Evolutionary conservation across 129 eudicot species (phyloP).

Genomic region (Pulicaria dysenterica): DNA sequence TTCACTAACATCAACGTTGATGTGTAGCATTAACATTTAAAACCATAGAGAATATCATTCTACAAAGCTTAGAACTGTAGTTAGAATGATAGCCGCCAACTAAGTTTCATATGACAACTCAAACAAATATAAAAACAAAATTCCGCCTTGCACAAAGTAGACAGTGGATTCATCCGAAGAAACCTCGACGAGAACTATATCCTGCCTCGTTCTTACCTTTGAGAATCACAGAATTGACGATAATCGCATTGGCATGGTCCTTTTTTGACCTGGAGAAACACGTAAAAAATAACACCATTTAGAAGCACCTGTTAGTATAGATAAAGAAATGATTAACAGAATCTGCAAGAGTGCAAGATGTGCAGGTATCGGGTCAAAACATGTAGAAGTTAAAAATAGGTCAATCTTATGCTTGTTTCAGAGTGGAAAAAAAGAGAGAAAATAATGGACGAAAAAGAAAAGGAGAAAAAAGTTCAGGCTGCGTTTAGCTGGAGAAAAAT

Average conservation of each 20-base stretch:
- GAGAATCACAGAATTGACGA: conserved; percentile 81
- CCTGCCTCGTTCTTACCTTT: conserved; percentile 32
- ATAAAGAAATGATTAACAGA: background rate
- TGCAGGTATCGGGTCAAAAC: background rate
- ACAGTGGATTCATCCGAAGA: conserved; percentile 6
- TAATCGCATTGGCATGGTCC: conserved; percentile 77
- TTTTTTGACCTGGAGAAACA: conserved; percentile 64
- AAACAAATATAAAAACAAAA: background rate
- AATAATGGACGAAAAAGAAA: too few species aligned
- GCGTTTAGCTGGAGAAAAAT: too few species aligned
- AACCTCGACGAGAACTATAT: background rate
- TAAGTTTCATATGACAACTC: background rate
- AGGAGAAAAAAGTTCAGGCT: too few species aligned
- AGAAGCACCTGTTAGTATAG: background rate
- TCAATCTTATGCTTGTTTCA: background rate
- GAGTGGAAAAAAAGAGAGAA: too few species aligned
- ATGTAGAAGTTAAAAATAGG: background rate
- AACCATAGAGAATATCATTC: background rate
- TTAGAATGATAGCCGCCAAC: background rate
- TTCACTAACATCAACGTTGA: background rate
- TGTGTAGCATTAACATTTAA: background rate
- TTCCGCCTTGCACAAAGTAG: conserved; percentile 2
- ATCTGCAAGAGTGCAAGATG: background rate
- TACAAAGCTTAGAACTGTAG: conserved; percentile 1
- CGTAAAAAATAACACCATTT: conserved; percentile 15